Evolutionary conservation across 208 protist species (phyloP).

Genomic region (Acanthamoeba culbertsoni): DNA sequence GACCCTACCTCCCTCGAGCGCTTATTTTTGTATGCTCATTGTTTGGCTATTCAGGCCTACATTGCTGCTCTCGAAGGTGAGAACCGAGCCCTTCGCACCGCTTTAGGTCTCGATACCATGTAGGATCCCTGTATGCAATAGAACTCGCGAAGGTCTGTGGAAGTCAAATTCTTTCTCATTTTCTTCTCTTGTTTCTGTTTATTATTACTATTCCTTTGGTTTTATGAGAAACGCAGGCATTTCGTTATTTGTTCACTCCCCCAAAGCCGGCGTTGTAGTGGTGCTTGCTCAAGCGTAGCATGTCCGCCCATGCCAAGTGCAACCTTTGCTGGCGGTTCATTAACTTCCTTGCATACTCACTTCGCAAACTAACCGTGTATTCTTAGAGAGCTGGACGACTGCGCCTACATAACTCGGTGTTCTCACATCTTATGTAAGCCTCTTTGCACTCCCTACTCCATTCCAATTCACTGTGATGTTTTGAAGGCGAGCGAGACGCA

Average conservation of each 20-base stretch:
- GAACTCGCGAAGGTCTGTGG: too few species aligned
- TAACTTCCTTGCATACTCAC: not conserved
- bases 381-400: slow-evolving; percentile 15
- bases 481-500: slow-evolving; percentile 27
- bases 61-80: not conserved
- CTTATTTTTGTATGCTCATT: too few species aligned
- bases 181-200: too few species aligned
- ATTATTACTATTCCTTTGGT: not conserved
- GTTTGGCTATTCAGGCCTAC: not conserved
- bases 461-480: not conserved
- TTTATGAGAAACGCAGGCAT: not conserved
- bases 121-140: not conserved
- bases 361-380: not conserved
- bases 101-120: not conserved
- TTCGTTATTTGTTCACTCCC: slow-evolving; percentile 9
- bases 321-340: slow-evolving; percentile 36
- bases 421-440: slow-evolving; percentile 47
- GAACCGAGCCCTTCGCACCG: not conserved
- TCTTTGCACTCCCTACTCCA: not conserved
- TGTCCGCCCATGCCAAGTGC: slow-evolving; percentile 31
- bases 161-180: not conserved
- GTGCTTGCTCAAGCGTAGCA: not conserved
- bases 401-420: slow-evolving; percentile 48
- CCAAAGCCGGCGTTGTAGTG: not conserved
- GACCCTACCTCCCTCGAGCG: too few species aligned